These are phyloP conservation scores for Thoreauomyces humboldtii DNA, from an alignment of 192 early-diverging fungal genomes.

Conservation along the genomic window DNA sequence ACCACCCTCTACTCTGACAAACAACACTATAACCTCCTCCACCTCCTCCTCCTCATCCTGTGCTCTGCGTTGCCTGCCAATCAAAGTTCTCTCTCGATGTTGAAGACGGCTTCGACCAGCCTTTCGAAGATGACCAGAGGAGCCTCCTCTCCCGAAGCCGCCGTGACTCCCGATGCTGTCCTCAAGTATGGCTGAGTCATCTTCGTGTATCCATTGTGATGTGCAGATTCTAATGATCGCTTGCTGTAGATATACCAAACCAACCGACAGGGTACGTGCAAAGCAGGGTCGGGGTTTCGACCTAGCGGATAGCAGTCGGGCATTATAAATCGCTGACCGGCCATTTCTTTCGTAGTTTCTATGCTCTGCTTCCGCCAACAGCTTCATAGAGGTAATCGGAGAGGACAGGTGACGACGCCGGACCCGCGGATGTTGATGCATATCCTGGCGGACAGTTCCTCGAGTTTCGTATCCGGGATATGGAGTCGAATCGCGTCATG, in stretches of 20 bases:
- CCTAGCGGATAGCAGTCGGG: background rate
- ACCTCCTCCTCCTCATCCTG: too few relatives aligned
- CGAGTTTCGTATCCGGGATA: slow-evolving; percentile 50
- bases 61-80: too few relatives aligned
- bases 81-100: too few relatives aligned
- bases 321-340: background rate
- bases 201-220: too few relatives aligned
- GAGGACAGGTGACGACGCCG: background rate
- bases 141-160: background rate
- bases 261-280: slow-evolving; percentile 31
- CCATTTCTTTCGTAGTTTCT: slow-evolving; percentile 18
- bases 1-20: too few relatives aligned
- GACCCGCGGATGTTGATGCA: background rate
- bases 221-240: too few relatives aligned
- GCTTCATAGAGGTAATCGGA: slow-evolving; percentile 28
- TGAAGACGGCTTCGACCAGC: too few relatives aligned
- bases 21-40: too few relatives aligned
- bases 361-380: slow-evolving; percentile 21
- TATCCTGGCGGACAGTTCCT: slow-evolving; percentile 36
- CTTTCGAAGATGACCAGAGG: background rate
- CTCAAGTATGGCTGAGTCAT: slow-evolving; percentile 14
- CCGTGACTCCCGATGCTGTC: slow-evolving; percentile 9
- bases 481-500: slow-evolving; percentile 32
- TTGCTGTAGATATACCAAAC: too few relatives aligned
- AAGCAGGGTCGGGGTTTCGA: background rate